phyloP scores from a whole-genome alignment of 768 basidiomycete genomes.

The Boletales sp. region DNA sequence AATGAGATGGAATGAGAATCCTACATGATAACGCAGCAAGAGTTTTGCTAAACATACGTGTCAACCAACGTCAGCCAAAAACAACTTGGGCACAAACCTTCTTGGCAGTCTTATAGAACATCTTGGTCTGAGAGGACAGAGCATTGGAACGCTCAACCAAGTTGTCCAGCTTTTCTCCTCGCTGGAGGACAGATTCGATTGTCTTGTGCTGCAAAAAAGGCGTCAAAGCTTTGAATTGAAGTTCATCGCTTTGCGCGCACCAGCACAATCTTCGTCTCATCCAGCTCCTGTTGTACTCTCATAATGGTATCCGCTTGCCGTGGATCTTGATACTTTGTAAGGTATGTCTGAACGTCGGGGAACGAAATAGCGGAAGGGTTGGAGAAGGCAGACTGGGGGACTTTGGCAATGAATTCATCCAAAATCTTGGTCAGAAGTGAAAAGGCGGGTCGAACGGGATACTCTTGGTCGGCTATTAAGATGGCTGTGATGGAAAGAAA shows the following conservation, averaged over 20 bases:
- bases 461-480: slow-evolving; percentile 92
- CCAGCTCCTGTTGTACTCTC: slow-evolving; percentile 96
- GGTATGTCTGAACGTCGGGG: slow-evolving; percentile 70
- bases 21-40: slow-evolving; percentile 87
- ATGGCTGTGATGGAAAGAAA: slow-evolving; percentile 51
- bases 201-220: slow-evolving; percentile 81
- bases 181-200: slow-evolving; percentile 93
- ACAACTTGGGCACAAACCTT: slow-evolving; percentile 55
- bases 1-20: slow-evolving; percentile 5
- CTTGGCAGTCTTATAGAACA: slow-evolving; percentile 99
- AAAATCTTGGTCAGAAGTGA: slow-evolving; percentile 89
- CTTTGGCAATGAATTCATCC: slow-evolving; percentile 84
- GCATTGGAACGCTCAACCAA: slow-evolving; percentile 91
- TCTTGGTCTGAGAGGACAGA: slow-evolving; percentile 87
- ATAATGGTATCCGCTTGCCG: slow-evolving; percentile 96
- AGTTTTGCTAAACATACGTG: slow-evolving; percentile 72
- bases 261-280: slow-evolving; percentile 98
- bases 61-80: slow-evolving; percentile 5
- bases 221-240: not conserved
- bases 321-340: slow-evolving; percentile 95
- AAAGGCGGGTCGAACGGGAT: slow-evolving; percentile 95
- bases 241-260: slow-evolving; percentile 44
- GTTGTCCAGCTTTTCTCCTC: slow-evolving; percentile 95
- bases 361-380: slow-evolving; percentile 70
- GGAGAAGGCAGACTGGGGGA: slow-evolving; percentile 66